phyloP scores from a whole-genome alignment of 306 rosid species.

The Cucurbita pepo region DNA sequence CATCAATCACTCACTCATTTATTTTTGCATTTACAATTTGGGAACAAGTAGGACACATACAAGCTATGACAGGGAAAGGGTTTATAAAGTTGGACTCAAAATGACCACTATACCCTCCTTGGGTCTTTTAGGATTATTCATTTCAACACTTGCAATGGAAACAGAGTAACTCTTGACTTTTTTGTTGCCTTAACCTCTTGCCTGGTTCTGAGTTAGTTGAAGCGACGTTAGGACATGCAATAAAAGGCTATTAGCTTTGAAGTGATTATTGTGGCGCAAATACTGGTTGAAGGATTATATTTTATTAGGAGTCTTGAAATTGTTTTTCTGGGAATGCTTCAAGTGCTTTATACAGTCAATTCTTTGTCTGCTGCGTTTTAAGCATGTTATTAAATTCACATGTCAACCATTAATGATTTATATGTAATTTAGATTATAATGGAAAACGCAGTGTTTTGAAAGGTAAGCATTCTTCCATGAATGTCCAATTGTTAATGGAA shows the following conservation, averaged over 20 bases:
- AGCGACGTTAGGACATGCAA: background rate
- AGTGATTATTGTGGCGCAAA: constrained; percentile 1
- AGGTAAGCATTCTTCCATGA: background rate
- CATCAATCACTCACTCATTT: constrained; percentile 5
- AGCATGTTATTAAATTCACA: background rate
- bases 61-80: constrained; percentile 8
- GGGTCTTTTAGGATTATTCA: background rate
- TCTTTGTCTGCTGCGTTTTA: constrained; percentile 1
- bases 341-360: constrained; percentile 3
- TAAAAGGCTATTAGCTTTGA: background rate
- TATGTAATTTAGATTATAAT: background rate
- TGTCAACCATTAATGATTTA: background rate
- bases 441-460: constrained; percentile 1
- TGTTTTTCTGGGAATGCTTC: background rate
- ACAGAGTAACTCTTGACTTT: background rate
- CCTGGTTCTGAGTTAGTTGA: background rate
- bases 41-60: constrained; percentile 5
- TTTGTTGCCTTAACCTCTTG: background rate
- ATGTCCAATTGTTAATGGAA: background rate
- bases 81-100: background rate
- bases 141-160: constrained; percentile 1
- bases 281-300: background rate
- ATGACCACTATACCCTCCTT: constrained; percentile 2
- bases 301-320: background rate
- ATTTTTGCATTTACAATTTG: constrained; percentile 4